Conservation (phyloP, 108 stramenopile genomes). For the Discostella stelligeroides region DNA sequence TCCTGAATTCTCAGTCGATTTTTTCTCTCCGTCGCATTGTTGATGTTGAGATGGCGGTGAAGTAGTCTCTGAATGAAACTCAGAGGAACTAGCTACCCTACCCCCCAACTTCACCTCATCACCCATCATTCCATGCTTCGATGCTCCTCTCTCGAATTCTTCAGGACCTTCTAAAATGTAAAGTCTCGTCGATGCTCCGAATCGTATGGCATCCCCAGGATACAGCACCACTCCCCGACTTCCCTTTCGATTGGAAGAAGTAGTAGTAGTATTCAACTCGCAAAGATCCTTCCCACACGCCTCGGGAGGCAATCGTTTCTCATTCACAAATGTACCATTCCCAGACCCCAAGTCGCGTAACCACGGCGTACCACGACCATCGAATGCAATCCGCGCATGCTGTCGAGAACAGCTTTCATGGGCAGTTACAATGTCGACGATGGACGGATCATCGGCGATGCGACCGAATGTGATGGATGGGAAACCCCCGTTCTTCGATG, state of each 20-base stretch:
- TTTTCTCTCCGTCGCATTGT: neutral
- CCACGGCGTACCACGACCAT: constrained; percentile 59
- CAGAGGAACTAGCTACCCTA: neutral
- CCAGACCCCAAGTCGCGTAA: constrained; percentile 66
- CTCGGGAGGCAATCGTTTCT: constrained; percentile 48
- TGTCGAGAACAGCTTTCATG: constrained; percentile 77
- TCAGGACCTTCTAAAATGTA: constrained; percentile 70
- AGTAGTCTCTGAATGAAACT: neutral
- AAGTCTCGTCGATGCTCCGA: constrained; percentile 71
- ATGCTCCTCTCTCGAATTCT: constrained; percentile 58
- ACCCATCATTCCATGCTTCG: constrained; percentile 11
- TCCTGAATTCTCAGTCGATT: constrained; percentile 22
- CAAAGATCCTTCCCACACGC: constrained; percentile 56
- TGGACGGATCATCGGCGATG: constrained; percentile 52
- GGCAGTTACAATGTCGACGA: constrained; percentile 54
- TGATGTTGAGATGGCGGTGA: too few species aligned
- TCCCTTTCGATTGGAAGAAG: constrained; percentile 38
- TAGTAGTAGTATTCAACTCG: neutral
- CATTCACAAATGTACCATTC: constrained; percentile 79
- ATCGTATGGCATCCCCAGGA: constrained; percentile 71
- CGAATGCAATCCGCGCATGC: constrained; percentile 83
- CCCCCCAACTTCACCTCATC: neutral
- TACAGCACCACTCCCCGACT: constrained; percentile 71
- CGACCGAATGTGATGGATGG: constrained; percentile 62
- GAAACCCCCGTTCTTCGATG: neutral